Conservation (phyloP, 371 early-diverging fungal species). For the Furculomyces boomerangus region DNA sequence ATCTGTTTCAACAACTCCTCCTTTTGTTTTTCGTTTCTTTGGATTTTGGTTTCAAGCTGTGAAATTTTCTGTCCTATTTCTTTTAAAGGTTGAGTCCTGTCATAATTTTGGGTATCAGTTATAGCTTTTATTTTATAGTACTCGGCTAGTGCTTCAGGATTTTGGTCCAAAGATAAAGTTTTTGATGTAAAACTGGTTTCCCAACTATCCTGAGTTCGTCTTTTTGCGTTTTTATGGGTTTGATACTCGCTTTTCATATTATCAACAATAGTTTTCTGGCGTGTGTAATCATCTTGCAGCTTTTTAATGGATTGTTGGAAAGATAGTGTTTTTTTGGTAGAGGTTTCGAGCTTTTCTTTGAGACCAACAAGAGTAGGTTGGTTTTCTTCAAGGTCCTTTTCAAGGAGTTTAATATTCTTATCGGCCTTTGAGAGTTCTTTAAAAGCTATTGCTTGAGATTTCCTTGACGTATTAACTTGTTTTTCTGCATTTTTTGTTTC, state of each 20-base stretch:
- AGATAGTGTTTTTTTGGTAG: not conserved
- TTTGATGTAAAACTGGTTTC: conserved; percentile 25
- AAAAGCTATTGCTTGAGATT: conserved; percentile 49
- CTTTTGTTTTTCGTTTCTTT: conserved; percentile 36
- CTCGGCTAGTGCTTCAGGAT: conserved; percentile 7
- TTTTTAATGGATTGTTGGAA: not conserved
- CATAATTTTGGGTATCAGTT: conserved; percentile 38
- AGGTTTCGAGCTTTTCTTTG: conserved; percentile 48
- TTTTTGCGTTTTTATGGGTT: not conserved
- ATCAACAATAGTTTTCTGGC: not conserved
- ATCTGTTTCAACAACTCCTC: conserved; percentile 31
- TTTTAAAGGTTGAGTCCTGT: conserved; percentile 45
- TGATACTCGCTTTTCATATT: not conserved
- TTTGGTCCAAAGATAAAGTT: conserved; percentile 17
- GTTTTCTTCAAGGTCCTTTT: conserved; percentile 19
- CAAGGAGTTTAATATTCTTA: conserved; percentile 37
- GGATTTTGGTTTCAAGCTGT: conserved; percentile 34
- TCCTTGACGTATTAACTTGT: conserved; percentile 39
- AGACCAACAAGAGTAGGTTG: conserved; percentile 30
- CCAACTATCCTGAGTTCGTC: conserved; percentile 1
- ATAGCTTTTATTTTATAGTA: conserved; percentile 35
- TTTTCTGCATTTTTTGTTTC: conserved; percentile 30
- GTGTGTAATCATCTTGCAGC: not conserved
- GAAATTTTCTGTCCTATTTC: conserved; percentile 45
- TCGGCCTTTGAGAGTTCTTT: conserved; percentile 56